Evolutionary conservation across 805 yeast species (phyloP).

Genomic region (Kazachstania martiniae): DNA sequence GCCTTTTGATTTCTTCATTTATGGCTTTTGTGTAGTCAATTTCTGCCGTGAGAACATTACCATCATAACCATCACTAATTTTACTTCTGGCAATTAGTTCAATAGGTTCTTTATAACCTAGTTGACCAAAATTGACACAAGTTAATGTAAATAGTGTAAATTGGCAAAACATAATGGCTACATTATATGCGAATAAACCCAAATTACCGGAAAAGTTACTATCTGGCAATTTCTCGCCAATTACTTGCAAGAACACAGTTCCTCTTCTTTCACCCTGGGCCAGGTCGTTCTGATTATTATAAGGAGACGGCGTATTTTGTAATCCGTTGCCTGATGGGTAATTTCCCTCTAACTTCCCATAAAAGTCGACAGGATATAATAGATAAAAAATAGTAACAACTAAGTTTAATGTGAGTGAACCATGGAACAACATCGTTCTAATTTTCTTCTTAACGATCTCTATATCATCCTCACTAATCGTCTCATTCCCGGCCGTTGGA

Average conservation of each 20-base stretch:
- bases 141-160: conserved; percentile 18
- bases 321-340: conserved; percentile 14
- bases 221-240: conserved; percentile 36
- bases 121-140: conserved; percentile 18
- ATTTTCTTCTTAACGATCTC: conserved; percentile 13
- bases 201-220: conserved; percentile 26
- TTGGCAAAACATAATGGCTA: conserved; percentile 20
- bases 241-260: conserved; percentile 31
- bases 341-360: conserved; percentile 24
- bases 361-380: conserved; percentile 27
- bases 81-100: too few relatives aligned
- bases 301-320: conserved; percentile 25
- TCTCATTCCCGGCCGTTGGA: neutral
- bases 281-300: conserved; percentile 14
- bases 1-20: neutral
- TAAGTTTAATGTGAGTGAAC: conserved; percentile 16
- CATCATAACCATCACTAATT: conserved; percentile 38
- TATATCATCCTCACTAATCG: conserved; percentile 1
- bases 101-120: conserved; percentile 9
- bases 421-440: conserved; percentile 17
- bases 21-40: conserved; percentile 28
- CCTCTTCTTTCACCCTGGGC: conserved; percentile 28
- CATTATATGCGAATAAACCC: conserved; percentile 19
- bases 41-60: conserved; percentile 29
- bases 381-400: conserved; percentile 11